Percentiles rank a stretch among this genome's conserved stretches.
phyloP scores from a whole-genome alignment of 768 basidiomycete genomes.

The Termitomyces sp. region DNA sequence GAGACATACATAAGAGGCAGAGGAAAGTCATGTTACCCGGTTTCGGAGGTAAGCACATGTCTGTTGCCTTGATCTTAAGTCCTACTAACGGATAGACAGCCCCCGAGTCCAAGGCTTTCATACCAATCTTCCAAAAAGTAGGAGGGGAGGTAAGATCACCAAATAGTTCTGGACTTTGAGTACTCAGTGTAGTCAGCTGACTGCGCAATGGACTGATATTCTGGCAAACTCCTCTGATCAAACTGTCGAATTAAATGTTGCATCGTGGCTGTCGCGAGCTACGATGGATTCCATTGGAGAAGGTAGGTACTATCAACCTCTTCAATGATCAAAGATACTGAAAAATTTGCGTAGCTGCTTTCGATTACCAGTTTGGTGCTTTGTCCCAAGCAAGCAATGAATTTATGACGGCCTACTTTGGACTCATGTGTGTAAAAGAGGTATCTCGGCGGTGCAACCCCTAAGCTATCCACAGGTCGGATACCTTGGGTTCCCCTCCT shows the following conservation, averaged over 20 bases:
- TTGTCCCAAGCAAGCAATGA: slow-evolving; percentile 43
- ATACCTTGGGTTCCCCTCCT: slow-evolving; percentile 43
- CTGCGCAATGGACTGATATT: slow-evolving; percentile 45
- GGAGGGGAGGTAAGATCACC: slow-evolving; percentile 32
- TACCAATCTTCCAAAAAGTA: slow-evolving; percentile 41
- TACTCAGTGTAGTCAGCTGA: slow-evolving; percentile 28
- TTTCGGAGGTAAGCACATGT: slow-evolving; percentile 36
- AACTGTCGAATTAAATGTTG: slow-evolving; percentile 39
- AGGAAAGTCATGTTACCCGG: slow-evolving; percentile 50
- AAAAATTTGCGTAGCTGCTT: slow-evolving; percentile 29
- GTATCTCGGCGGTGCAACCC: neutral
- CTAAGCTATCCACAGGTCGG: slow-evolving; percentile 28
- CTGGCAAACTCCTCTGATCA: slow-evolving; percentile 36
- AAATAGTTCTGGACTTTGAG: neutral
- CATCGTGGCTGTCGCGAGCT: slow-evolving; percentile 42
- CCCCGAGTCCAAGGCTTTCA: slow-evolving; percentile 44
- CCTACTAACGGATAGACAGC: slow-evolving; percentile 13
- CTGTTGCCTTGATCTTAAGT: neutral
- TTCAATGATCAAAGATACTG: neutral
- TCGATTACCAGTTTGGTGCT: slow-evolving; percentile 53
- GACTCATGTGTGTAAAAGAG: slow-evolving; percentile 32
- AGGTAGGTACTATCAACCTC: slow-evolving; percentile 22
- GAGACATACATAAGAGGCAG: slow-evolving; percentile 48
- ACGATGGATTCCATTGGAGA: slow-evolving; percentile 47
- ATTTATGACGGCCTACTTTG: slow-evolving; percentile 49